These are phyloP conservation scores for Gastrolobium villosum DNA, from an alignment of 306 rosid species.

Conservation along the genomic window DNA sequence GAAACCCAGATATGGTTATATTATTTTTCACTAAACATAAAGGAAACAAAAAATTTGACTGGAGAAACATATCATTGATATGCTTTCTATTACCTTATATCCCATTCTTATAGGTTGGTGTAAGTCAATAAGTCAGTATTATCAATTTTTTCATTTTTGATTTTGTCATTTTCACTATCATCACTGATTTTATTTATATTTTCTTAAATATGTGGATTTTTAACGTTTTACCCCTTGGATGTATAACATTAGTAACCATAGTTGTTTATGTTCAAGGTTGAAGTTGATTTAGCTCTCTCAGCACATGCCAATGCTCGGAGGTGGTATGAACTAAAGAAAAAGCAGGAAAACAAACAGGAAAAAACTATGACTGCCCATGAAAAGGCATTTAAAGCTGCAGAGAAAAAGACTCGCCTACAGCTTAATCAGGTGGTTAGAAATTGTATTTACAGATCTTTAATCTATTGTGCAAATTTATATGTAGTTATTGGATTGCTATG, in stretches of 20 bases:
- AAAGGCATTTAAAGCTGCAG: constrained; percentile 97
- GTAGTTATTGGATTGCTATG: constrained; percentile 27
- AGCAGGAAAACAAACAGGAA: constrained; percentile 94
- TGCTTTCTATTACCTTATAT: constrained; percentile 15
- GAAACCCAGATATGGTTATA: not conserved
- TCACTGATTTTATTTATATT: constrained; percentile 4
- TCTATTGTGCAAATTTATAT: constrained; percentile 40
- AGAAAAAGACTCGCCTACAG: constrained; percentile 94
- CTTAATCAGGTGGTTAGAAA: constrained; percentile 76
- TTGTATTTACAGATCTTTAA: constrained; percentile 34
- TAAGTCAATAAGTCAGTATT: constrained; percentile 15
- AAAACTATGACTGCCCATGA: constrained; percentile 94
- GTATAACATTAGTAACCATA: constrained; percentile 33
- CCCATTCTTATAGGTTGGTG: constrained; percentile 28
- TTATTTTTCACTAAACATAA: constrained; percentile 17
- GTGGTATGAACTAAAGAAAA: constrained; percentile 97
- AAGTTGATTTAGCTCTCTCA: constrained; percentile 91
- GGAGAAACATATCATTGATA: constrained; percentile 22
- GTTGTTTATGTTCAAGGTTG: constrained; percentile 66
- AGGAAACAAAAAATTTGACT: constrained; percentile 7
- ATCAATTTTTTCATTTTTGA: not conserved
- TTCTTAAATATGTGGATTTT: constrained; percentile 27
- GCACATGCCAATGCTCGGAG: constrained; percentile 97
- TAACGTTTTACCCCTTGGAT: constrained; percentile 27
- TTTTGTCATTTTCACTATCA: constrained; percentile 18